Evolutionary conservation across 2,329 filamentous ascomycete genomes (phyloP).

Genomic region (Stagonosporopsis rhizophila): DNA sequence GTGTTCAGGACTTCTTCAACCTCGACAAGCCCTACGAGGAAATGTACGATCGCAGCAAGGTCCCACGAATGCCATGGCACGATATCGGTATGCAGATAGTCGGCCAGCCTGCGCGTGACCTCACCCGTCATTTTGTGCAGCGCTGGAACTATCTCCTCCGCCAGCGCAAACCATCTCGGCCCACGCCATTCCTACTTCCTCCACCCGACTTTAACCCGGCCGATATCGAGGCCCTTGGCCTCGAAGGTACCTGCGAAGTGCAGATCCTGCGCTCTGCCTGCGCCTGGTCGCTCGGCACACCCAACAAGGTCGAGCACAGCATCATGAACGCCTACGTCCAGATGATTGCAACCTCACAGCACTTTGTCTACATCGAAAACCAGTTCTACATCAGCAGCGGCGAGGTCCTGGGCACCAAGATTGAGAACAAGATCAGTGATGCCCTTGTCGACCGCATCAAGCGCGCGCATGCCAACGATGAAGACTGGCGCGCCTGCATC

Average conservation of each 20-base stretch:
- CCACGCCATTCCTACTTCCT: constrained; percentile 90
- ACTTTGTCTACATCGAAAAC: constrained; percentile 98
- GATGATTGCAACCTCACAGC: constrained; percentile 92
- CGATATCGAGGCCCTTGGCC: constrained; percentile 84
- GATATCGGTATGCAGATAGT: constrained; percentile 98
- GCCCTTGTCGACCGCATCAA: constrained; percentile 92
- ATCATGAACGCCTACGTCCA: constrained; percentile 96
- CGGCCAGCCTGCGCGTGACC: constrained; percentile 90
- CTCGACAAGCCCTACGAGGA: constrained; percentile 96
- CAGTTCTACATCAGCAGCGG: constrained; percentile 98
- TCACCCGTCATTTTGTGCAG: constrained; percentile 96
- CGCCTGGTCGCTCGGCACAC: constrained; percentile 89
- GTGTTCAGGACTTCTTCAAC: constrained; percentile 93
- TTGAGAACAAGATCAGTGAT: constrained; percentile 93
- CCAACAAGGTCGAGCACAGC: constrained; percentile 84
- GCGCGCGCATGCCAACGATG: constrained; percentile 79
- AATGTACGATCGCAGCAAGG: constrained; percentile 92
- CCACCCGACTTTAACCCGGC: constrained; percentile 88
- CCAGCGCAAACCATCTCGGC: constrained; percentile 89
- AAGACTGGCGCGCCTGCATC: constrained; percentile 89
- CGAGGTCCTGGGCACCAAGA: constrained; percentile 83
- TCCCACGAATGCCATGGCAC: constrained; percentile 98
- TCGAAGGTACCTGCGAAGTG: constrained; percentile 94
- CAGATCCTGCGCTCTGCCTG: constrained; percentile 92
- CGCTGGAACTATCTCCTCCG: constrained; percentile 97